Evolutionary conservation across 177 flowering plant genomes (phyloP).

Genomic region (Vitis hybrid): DNA sequence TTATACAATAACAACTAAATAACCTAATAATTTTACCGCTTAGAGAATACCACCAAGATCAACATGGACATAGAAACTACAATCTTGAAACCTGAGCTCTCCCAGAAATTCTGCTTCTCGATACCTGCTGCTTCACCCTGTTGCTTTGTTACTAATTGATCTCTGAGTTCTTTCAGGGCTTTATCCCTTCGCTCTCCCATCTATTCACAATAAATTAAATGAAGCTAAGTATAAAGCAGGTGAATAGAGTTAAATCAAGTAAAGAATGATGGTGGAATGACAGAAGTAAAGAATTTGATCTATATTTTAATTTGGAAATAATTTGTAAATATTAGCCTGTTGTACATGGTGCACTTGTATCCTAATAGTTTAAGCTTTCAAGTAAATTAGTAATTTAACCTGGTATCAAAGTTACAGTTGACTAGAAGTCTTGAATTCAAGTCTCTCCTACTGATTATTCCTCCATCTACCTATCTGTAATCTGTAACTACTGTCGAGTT

Average conservation of each 20-base stretch:
- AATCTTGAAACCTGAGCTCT: conserved; percentile 77
- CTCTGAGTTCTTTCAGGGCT: conserved; percentile 80
- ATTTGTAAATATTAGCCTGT: neutral
- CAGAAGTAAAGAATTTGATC: neutral
- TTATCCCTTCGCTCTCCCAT: conserved; percentile 89
- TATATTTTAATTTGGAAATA: neutral
- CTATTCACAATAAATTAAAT: conserved; percentile 33
- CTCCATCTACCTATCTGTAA: too few relatives aligned
- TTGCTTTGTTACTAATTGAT: conserved; percentile 62
- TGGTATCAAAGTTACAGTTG: too few relatives aligned
- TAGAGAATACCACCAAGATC: conserved; percentile 72
- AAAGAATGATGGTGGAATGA: neutral
- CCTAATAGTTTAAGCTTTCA: too few relatives aligned
- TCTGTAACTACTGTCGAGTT: too few relatives aligned
- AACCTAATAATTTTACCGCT: conserved; percentile 44
- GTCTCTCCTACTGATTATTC: too few relatives aligned
- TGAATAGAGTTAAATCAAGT: neutral
- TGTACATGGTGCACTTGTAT: neutral
- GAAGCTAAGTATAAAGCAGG: neutral
- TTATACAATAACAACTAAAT: conserved; percentile 10
- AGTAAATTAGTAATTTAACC: too few relatives aligned
- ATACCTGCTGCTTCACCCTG: conserved; percentile 20
- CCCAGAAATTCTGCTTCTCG: conserved; percentile 81
- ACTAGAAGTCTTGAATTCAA: too few relatives aligned
- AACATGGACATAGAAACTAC: conserved; percentile 90